Conservation (phyloP, 202 grass and related monocot species). For the Brachypodium distachyon region DNA sequence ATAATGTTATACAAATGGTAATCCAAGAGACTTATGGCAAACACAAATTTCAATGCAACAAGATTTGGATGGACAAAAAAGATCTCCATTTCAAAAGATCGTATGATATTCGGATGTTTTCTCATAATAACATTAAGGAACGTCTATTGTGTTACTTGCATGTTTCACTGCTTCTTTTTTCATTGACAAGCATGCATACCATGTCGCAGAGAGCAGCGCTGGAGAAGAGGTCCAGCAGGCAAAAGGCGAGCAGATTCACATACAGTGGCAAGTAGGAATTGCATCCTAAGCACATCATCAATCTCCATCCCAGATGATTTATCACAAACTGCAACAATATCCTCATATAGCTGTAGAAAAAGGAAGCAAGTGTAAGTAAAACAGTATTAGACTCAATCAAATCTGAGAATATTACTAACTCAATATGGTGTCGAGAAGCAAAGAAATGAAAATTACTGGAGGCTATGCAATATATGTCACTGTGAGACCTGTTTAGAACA, state of each 20-base stretch:
- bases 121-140: neutral
- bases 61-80: neutral
- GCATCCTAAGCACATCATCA: conserved; percentile 66
- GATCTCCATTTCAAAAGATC: neutral
- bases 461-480: neutral
- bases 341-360: conserved; percentile 52
- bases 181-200: conserved; percentile 31
- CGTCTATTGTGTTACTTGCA: neutral
- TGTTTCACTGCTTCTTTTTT: neutral
- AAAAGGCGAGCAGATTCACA: conserved; percentile 90
- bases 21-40: neutral
- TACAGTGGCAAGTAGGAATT: conserved; percentile 66
- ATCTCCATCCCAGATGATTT: conserved; percentile 27
- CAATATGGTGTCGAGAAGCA: neutral
- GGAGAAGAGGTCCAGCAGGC: conserved; percentile 89
- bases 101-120: neutral
- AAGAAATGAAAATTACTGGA: neutral
- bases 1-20: neutral
- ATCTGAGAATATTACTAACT: neutral
- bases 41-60: neutral
- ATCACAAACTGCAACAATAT: conserved; percentile 40
- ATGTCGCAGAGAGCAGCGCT: conserved; percentile 74
- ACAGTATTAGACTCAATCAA: neutral
- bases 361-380: conserved; percentile 3
- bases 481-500: neutral